Conservation (phyloP, 2,329 filamentous ascomycete species). For the Neofusicoccum cordaticola region DNA sequence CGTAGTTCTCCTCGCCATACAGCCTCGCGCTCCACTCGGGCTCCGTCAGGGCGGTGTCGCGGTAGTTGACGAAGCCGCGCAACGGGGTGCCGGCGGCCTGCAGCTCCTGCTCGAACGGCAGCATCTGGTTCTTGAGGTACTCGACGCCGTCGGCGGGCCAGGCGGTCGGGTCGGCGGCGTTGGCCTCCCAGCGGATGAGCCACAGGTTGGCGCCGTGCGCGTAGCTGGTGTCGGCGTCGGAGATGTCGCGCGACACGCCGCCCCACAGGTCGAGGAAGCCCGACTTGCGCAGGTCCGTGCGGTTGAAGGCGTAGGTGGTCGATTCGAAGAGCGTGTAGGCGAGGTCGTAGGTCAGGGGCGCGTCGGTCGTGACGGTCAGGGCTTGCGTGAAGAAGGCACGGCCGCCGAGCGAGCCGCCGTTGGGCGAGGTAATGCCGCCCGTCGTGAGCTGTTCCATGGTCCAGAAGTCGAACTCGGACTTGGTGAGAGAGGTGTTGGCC, state of each 20-base stretch:
- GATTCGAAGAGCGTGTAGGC: conserved; percentile 20
- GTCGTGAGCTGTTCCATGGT: conserved; percentile 18
- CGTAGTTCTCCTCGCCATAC: conserved; percentile 22
- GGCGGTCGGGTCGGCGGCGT: conserved; percentile 3
- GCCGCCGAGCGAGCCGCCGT: conserved; percentile 20
- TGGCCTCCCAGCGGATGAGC: conserved; percentile 25
- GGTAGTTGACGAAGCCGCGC: conserved; percentile 24
- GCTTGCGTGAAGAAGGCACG: conserved; percentile 23
- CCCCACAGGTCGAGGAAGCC: conserved; percentile 25
- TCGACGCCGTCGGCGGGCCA: conserved; percentile 23
- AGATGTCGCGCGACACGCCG: conserved; percentile 20
- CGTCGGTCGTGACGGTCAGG: conserved; percentile 19
- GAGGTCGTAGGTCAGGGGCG: conserved; percentile 20
- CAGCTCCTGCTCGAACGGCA: conserved; percentile 22
- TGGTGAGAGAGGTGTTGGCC: conserved; percentile 20
- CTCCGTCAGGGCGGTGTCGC: conserved; percentile 21
- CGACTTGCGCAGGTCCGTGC: conserved; percentile 21
- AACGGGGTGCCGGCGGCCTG: conserved; percentile 18
- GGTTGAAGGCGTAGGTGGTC: conserved; percentile 20
- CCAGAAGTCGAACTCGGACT: conserved; percentile 21
- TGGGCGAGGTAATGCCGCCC: conserved; percentile 14
- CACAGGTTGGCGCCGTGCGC: conserved; percentile 23
- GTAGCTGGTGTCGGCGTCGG: conserved; percentile 21
- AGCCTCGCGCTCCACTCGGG: conserved; percentile 23
- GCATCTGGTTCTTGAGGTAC: conserved; percentile 23